Percentiles rank a stretch among this genome's conserved stretches.
phyloP scores from a whole-genome alignment of 2,329 filamentous ascomycete genomes.

The Ascochyta fabae region DNA sequence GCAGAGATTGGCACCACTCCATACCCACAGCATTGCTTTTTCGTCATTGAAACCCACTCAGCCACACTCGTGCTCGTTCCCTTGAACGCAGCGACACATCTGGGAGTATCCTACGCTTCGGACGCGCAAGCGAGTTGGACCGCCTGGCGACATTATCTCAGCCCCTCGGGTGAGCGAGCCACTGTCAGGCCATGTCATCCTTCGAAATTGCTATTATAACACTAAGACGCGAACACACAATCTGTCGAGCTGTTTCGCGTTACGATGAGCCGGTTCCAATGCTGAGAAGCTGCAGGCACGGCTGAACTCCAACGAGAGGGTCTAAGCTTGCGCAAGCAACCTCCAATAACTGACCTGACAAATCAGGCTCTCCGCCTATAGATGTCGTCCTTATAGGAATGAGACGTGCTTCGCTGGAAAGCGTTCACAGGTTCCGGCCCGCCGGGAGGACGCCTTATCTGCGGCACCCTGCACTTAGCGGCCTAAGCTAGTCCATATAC shows the following conservation, averaged over 20 bases:
- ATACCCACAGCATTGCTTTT: no score
- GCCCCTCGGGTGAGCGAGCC: constrained; percentile 6
- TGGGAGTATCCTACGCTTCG: no score
- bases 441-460: not conserved
- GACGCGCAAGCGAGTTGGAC: no score
- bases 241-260: constrained; percentile 1
- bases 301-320: not conserved
- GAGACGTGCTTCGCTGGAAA: not conserved
- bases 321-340: not conserved
- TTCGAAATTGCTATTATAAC: constrained; percentile 11
- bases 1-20: no score
- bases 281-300: not conserved
- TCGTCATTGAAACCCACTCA: no score
- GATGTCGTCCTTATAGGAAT: not conserved
- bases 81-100: no score
- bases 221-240: not conserved
- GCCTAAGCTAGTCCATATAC: no score
- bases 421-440: not conserved
- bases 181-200: constrained; percentile 15
- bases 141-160: not conserved
- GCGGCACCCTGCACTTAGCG: not conserved
- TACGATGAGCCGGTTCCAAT: not conserved
- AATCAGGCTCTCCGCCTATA: not conserved
- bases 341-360: not conserved
- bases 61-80: no score